Base-by-base conservation (phyloP, 331 rosid genomes). In the Ulmus americana region DNA sequence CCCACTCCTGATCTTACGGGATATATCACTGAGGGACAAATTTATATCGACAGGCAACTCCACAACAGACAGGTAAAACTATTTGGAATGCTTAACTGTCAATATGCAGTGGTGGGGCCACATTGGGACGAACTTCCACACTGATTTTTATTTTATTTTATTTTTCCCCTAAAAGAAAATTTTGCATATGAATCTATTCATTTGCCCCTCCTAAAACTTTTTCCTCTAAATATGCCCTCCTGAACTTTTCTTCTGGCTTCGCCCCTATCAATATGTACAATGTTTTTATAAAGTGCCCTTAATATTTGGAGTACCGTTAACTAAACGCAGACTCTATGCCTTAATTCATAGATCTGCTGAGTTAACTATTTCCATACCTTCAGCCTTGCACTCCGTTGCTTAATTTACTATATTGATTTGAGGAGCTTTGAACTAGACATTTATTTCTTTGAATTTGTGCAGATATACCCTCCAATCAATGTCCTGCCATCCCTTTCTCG, bases 1-100 rank as follows among this genome's bases (percentile, higher is more conserved):
- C 99, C 99, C 6, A 94, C 99, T 61, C 99, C 99, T 18, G 99
- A 94, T 74, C 99, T 94, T 70, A 94, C 99, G 0, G 99, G 99
- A 74, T 94, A 94, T 81, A 94, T 94, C 63, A 94, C 99, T 0
- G 99, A 94, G 88, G 99, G 99, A 70, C 99, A 94, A 83, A 88
- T 94, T 45, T 94, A 94, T 80, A 81, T 94, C 35, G 99, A 94
- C 71, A 85, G 99, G 82, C 99, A 94, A 79, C 83, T 94, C 77
- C 58, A 90, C 10, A 94, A 92, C 74, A 87, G 98, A 89, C 98
- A 92, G 98, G 98, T 85, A 40, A 49, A 61, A 55, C 60, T 62
- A 65, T 38, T 61, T 54, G 57, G 59, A 48, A 52, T 57, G 53
- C 61, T 75, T 67, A 70, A 69, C 28, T 50, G 18, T 13, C 13